Evolutionary conservation across 1,139 yeast species (phyloP).

Genomic region (Sugiyamaella sp.): DNA sequence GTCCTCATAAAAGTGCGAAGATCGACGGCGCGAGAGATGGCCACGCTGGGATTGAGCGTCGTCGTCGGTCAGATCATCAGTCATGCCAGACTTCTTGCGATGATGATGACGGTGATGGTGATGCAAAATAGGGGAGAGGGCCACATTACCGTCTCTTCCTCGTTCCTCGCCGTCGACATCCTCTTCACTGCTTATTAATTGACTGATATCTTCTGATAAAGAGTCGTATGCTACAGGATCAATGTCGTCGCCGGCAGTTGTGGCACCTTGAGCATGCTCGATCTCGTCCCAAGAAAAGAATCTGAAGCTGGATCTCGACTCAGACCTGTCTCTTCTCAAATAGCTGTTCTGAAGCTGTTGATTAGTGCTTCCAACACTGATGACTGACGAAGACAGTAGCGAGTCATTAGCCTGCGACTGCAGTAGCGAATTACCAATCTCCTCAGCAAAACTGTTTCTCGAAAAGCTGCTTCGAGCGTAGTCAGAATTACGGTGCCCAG

Average conservation of each 20-base stretch:
- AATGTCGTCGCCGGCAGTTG: constrained; percentile 70
- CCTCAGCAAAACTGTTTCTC: constrained; percentile 20
- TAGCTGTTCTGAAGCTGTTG: constrained; percentile 5
- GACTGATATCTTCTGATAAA: constrained; percentile 34
- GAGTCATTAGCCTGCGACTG: constrained; percentile 11
- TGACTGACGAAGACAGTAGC: constrained; percentile 18
- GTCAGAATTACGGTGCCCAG: constrained; percentile 31
- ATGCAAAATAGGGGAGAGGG: constrained; percentile 21
- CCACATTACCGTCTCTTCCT: constrained; percentile 16
- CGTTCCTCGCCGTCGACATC: constrained; percentile 25
- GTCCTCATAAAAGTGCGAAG: constrained; percentile 27
- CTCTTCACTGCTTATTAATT: constrained; percentile 35
- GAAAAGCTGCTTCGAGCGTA: constrained; percentile 16
- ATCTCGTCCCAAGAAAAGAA: constrained; percentile 85
- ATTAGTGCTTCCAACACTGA: constrained; percentile 7
- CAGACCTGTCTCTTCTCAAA: constrained; percentile 29
- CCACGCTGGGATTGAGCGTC: constrained; percentile 18
- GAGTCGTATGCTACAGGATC: constrained; percentile 49
- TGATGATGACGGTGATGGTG: constrained; percentile 14
- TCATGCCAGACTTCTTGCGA: constrained; percentile 9
- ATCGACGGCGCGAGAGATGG: constrained; percentile 26
- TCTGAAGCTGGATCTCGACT: constrained; percentile 52
- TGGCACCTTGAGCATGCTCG: constrained; percentile 79
- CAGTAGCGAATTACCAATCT: constrained; percentile 3
- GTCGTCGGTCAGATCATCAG: background rate